A percentile compares a stretch with the other conserved stretches of the same genome.
These are phyloP conservation scores for Poa annua DNA, from an alignment of 176 grass and related monocot genomes.

Conservation along the genomic window DNA sequence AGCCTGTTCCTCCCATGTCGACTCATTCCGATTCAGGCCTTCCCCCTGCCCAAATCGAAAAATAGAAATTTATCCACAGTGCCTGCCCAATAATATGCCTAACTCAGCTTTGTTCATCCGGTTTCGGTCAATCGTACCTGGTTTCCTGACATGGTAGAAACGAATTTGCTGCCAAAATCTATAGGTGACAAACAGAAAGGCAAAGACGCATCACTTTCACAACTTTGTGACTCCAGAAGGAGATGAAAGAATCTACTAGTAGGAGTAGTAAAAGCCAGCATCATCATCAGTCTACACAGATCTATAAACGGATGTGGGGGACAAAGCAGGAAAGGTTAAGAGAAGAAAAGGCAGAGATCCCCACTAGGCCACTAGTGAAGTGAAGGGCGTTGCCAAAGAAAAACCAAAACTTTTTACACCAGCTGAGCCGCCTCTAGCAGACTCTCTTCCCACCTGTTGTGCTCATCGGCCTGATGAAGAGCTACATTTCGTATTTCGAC, in stretches of 20 bases:
- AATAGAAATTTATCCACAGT: neutral
- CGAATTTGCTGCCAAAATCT: neutral
- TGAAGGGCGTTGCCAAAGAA: constrained; percentile 31
- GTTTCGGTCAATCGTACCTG: neutral
- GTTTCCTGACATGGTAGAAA: neutral
- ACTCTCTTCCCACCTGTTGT: neutral
- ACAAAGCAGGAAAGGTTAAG: neutral
- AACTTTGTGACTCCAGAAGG: neutral
- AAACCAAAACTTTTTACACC: constrained; percentile 59
- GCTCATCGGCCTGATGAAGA: constrained; percentile 14
- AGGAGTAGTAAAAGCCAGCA: neutral
- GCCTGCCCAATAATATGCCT: neutral
- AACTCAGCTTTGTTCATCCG: neutral
- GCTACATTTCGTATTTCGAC: neutral
- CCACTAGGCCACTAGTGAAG: neutral
- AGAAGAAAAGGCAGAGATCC: constrained; percentile 9
- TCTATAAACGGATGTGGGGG: constrained; percentile 25
- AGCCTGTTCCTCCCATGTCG: neutral
- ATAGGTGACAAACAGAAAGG: neutral
- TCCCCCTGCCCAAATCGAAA: neutral
- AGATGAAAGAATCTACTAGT: constrained; percentile 35
- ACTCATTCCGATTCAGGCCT: neutral
- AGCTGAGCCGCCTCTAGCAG: constrained; percentile 24
- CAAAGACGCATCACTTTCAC: neutral
- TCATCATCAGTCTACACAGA: constrained; percentile 39